Percentiles rank a stretch among this genome's conserved stretches.
Evolutionary conservation across 371 early-diverging fungal species (phyloP).

Genomic region (Batkoa obscura): DNA sequence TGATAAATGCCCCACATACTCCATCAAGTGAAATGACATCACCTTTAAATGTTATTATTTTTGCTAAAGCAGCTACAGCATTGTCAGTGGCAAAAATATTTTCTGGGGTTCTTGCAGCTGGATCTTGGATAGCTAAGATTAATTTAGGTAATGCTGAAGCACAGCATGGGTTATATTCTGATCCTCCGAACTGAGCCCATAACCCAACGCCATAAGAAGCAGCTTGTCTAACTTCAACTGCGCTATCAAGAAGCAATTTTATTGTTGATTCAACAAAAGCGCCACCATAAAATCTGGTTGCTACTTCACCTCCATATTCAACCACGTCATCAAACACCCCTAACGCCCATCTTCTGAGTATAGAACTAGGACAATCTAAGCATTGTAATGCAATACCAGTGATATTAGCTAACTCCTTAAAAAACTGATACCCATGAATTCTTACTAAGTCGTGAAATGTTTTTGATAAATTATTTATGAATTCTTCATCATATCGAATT

Average conservation of each 20-base stretch:
- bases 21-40: slow-evolving; percentile 34
- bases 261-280: slow-evolving; percentile 51
- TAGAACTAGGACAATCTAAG: slow-evolving; percentile 24
- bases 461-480: background rate
- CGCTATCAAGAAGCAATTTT: slow-evolving; percentile 35
- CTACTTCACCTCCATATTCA: slow-evolving; percentile 66
- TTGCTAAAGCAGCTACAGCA: slow-evolving; percentile 69
- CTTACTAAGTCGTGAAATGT: slow-evolving; percentile 47
- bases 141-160: slow-evolving; percentile 32
- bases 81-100: slow-evolving; percentile 76
- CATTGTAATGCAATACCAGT: slow-evolving; percentile 15
- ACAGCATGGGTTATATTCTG: slow-evolving; percentile 43
- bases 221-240: slow-evolving; percentile 55
- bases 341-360: slow-evolving; percentile 58
- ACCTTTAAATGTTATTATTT: slow-evolving; percentile 51
- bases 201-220: slow-evolving; percentile 84
- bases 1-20: slow-evolving; percentile 55
- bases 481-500: background rate
- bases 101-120: slow-evolving; percentile 44
- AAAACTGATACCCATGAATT: slow-evolving; percentile 41
- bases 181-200: slow-evolving; percentile 65
- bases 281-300: slow-evolving; percentile 36
- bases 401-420: slow-evolving; percentile 54
- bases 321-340: slow-evolving; percentile 79
- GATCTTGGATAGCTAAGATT: slow-evolving; percentile 37